These are phyloP conservation scores for Pichia kluyveri DNA, from an alignment of 805 yeast species.

Conservation along the genomic window DNA sequence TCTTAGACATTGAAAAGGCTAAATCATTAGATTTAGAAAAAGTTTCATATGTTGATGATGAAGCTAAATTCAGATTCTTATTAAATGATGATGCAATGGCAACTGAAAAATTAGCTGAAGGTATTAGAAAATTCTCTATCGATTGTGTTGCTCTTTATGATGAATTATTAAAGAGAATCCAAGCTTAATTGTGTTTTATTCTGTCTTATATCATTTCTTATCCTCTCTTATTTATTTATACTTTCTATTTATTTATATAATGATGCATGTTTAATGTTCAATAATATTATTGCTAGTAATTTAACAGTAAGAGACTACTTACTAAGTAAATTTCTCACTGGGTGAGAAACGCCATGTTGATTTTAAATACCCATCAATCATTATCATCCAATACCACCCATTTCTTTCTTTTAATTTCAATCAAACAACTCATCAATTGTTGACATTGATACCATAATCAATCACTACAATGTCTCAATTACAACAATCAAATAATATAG, in stretches of 20 bases:
- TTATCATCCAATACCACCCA: too few species aligned
- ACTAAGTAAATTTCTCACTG: too few species aligned
- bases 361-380: too few species aligned
- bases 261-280: too few species aligned
- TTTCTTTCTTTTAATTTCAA: too few species aligned
- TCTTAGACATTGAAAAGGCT: conserved; percentile 65
- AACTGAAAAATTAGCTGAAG: conserved; percentile 93
- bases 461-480: conserved; percentile 6
- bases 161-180: conserved; percentile 46
- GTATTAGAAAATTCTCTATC: conserved; percentile 94
- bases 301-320: too few species aligned
- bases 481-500: not conserved
- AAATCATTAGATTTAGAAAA: conserved; percentile 47
- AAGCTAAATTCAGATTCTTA: conserved; percentile 80
- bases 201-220: not conserved
- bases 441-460: too few species aligned
- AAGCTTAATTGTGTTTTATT: conserved; percentile 7
- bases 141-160: conserved; percentile 76
- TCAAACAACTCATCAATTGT: too few species aligned
- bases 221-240: not conserved
- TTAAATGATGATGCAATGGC: conserved; percentile 98
- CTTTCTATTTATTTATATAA: not conserved
- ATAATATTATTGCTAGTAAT: too few species aligned
- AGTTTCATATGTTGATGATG: conserved; percentile 77
- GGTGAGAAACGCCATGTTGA: too few species aligned